Evolutionary conservation across 2,329 filamentous ascomycete species (phyloP), one percentile per base, ranked within the genome.

Genomic region (Cladorrhinum sp.): DNA sequence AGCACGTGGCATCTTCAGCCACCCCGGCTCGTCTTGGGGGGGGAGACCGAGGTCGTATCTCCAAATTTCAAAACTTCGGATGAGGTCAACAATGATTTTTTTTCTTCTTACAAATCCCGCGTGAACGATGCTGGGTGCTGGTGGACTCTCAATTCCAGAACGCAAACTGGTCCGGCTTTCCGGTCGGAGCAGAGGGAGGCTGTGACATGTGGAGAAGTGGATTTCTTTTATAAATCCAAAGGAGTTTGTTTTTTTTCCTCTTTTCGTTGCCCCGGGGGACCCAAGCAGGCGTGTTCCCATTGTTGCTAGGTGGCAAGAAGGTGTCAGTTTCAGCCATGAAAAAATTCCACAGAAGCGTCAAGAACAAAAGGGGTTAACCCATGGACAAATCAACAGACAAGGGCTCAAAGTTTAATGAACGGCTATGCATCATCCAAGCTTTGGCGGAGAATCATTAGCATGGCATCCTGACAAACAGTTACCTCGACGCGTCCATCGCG

Each of bases 401-500:
- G n/a, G n/a, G 7, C 42, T 18, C 16, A 46, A 46, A 46, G 42
- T 46, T 46, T 46, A 46, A 46, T 46, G 42, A 46, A 46, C 6
- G 42, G 42, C 16, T 46, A 46, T 46, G n/a, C 42, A 46, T 20
- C 36, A 42, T 3, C 36, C 6, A 42, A 4, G 4, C 4, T 42
- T n/a, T 42, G 12, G 7, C 36, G 36, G 14, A n/a, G 12, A 42
- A 42, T 42, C 36, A 42, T 4, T 42, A 42, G 36, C 36, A 42
- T 42, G 36, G 36, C 36, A 30, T 46, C 18, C 53, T 50, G 57
- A 28, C 49, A n/a, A 58, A 55, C 61, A 54, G 46, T 42, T 63
- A 24, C 42, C 51, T 61, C 36, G 10, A 59, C 62, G 62, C 62
- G 59, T 54, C 33, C 33, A 36, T 36, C 33, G 33, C 33, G 33